phyloP scores from a whole-genome alignment of 768 basidiomycete genomes.

The Trichaptum fuscoviolaceum region DNA sequence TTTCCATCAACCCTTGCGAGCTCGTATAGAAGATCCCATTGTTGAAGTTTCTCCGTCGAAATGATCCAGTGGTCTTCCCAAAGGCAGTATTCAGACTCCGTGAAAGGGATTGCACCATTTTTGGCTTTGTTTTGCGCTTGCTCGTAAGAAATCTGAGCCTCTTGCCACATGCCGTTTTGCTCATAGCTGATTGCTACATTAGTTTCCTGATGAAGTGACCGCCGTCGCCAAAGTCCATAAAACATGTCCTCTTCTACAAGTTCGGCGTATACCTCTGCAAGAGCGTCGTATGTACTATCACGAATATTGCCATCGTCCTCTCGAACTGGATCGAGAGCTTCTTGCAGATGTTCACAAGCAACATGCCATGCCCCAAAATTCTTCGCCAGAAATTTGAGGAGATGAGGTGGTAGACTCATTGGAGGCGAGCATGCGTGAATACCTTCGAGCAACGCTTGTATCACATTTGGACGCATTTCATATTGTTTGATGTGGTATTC shows the following conservation, averaged over 20 bases:
- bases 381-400: slow-evolving; percentile 94
- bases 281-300: slow-evolving; percentile 82
- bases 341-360: slow-evolving; percentile 77
- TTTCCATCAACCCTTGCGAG: slow-evolving; percentile 86
- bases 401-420: slow-evolving; percentile 87
- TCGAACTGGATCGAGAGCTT: slow-evolving; percentile 70
- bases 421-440: slow-evolving; percentile 81
- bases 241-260: slow-evolving; percentile 95
- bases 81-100: slow-evolving; percentile 91
- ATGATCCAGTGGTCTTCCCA: slow-evolving; percentile 99
- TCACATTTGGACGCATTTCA: slow-evolving; percentile 84
- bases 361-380: slow-evolving; percentile 96
- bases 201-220: slow-evolving; percentile 84
- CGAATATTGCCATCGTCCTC: slow-evolving; percentile 77
- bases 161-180: slow-evolving; percentile 96
- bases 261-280: slow-evolving; percentile 94
- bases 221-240: slow-evolving; percentile 91
- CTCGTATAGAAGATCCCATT: slow-evolving; percentile 94
- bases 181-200: slow-evolving; percentile 86
- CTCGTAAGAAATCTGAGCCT: slow-evolving; percentile 86
- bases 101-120: slow-evolving; percentile 77
- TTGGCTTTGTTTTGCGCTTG: slow-evolving; percentile 82
- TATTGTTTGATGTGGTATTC: slow-evolving; percentile 91
- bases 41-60: slow-evolving; percentile 91
- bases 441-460: slow-evolving; percentile 85